A percentile compares a stretch with the other conserved stretches of the same genome.
Conservation (phyloP, 495 filamentous ascomycete species). For the Usnea hakonensis region DNA sequence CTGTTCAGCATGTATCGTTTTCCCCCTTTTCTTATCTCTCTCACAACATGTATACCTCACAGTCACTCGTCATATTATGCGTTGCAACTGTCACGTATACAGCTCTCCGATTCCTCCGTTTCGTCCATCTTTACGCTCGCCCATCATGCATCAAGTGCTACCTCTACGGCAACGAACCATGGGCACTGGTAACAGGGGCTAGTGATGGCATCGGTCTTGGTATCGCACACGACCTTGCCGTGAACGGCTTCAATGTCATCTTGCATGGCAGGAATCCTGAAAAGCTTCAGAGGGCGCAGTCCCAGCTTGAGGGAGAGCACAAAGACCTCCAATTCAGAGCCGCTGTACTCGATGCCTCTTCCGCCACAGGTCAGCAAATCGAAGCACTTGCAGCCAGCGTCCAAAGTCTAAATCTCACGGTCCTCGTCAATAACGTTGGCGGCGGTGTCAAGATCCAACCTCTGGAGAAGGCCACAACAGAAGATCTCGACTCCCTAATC, state of each 20-base stretch:
- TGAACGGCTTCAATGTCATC: constrained; percentile 49
- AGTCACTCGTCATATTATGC: background rate
- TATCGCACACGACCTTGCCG: constrained; percentile 43
- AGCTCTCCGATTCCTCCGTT: constrained; percentile 1
- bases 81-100: background rate
- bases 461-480: constrained; percentile 21
- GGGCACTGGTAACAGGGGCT: constrained; percentile 55
- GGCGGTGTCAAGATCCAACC: constrained; percentile 22
- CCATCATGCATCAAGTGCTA: constrained; percentile 13
- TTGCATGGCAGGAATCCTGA: constrained; percentile 45
- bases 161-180: constrained; percentile 24
- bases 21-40: background rate
- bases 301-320: constrained; percentile 27
- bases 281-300: constrained; percentile 36
- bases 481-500: constrained; percentile 26
- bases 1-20: background rate
- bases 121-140: constrained; percentile 16
- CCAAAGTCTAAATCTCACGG: constrained; percentile 27
- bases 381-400: background rate
- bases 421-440: constrained; percentile 47
- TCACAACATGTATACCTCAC: background rate
- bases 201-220: constrained; percentile 53
- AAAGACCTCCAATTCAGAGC: constrained; percentile 27
- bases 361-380: background rate
- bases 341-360: constrained; percentile 32